A percentile compares a stretch with the other conserved stretches of the same genome.
phyloP scores from a whole-genome alignment of 768 basidiomycete species.

The Trametopsis cervina region DNA sequence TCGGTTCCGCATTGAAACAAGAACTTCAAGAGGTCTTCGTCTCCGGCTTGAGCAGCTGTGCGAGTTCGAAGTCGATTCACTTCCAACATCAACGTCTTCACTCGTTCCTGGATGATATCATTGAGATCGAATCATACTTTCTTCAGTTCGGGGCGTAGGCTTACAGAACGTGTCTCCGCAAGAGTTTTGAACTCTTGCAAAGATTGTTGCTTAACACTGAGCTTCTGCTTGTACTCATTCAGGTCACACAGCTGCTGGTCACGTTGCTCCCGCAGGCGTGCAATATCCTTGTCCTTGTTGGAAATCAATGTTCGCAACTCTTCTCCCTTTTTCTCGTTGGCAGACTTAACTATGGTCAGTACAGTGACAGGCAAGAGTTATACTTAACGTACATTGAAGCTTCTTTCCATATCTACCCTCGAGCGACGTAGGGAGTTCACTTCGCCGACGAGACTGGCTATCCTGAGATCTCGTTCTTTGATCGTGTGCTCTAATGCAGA shows the following conservation, averaged over 20 bases:
- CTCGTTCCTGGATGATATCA: conserved; percentile 50
- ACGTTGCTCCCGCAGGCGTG: conserved; percentile 63
- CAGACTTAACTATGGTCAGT: conserved; percentile 21
- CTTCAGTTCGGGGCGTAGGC: conserved; percentile 6
- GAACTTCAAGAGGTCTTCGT: conserved; percentile 68
- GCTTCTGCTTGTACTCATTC: conserved; percentile 60
- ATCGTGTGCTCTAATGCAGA: conserved; percentile 38
- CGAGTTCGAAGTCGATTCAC: conserved; percentile 63
- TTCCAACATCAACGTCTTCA: conserved; percentile 66
- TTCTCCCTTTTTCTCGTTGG: conserved; percentile 44
- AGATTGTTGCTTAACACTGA: conserved; percentile 49
- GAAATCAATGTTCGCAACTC: conserved; percentile 55
- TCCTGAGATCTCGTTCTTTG: conserved; percentile 33
- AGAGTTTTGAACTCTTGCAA: conserved; percentile 60
- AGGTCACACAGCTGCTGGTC: conserved; percentile 62
- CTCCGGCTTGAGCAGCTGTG: conserved; percentile 66
- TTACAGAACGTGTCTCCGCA: conserved; percentile 52
- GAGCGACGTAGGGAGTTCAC: conserved; percentile 31
- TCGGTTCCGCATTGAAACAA: conserved; percentile 52
- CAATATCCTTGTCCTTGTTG: conserved; percentile 61
- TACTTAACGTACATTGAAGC: conserved; percentile 8
- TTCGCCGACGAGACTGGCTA: conserved; percentile 36
- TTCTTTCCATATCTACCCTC: conserved; percentile 9
- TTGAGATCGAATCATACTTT: conserved; percentile 6
- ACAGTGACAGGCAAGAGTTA: not conserved